Base-by-base conservation (phyloP, 805 yeast species). In the Candida piceae region DNA sequence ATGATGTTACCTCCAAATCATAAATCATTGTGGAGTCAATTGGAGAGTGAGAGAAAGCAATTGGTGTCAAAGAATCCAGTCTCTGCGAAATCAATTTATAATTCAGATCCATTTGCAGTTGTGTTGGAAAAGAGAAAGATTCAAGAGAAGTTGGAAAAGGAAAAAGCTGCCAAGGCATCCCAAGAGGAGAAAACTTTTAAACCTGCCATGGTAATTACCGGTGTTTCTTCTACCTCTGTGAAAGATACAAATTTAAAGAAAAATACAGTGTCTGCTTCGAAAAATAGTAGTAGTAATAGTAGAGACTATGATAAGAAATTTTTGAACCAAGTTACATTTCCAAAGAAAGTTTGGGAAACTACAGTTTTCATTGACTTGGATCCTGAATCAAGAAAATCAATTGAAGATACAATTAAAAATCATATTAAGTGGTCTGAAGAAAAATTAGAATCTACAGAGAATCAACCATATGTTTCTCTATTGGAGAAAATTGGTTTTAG, bases 1-100 rank as follows among this genome's bases (percentile, higher is more conserved):
- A 80, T 89, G 89, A 81, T 87, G 51, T 67, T 90, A 11, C 97
- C 97, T 0, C 76, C 80, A 4, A 78, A 81, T 22, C 95, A 86
- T 55, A 78, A 86, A 45, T 74, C 74, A 33, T 66, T 85, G 19
- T 90, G 97, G 97, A 58, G 68, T 16, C 76, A 73, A 16, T 62
- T 90, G 40, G 95, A 85, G 38, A 68, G 64, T 6, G 74, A 70
- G 40, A 67, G 95, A 39, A 68, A 71, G 44, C 51, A 57, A 28
- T 43, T 78, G n/a, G 42, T 68, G 25, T 72, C 71, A 40, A 60
- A 57, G 7, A 65, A 76, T 50, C 69, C 72, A 4, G 51, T 49
- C 1, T 65, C 63, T 23, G 84, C 81, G 34, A 72, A 70, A 41
- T 55, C 58, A 25, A 48, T 71, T 4, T 88, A 83, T 56, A 72